A percentile compares a stretch with the other conserved stretches of the same genome.
Conservation (phyloP, 2,329 filamentous ascomycete species). For the Neonectria neomacrospora region DNA sequence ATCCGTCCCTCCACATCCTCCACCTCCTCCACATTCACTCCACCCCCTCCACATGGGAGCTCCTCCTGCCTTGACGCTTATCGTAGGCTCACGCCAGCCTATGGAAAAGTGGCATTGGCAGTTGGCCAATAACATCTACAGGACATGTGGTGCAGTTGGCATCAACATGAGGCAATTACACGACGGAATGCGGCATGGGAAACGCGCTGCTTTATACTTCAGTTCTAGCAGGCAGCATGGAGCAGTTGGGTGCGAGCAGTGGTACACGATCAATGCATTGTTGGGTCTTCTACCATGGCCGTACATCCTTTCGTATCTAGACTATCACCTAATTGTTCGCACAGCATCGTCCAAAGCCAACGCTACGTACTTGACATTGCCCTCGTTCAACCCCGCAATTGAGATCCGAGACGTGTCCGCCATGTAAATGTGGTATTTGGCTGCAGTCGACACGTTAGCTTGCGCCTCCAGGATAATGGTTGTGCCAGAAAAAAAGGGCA, state of each 20-base stretch:
- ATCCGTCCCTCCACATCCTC: slow-evolving; percentile 4
- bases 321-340: slow-evolving; percentile 3
- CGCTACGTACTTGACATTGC: slow-evolving; percentile 22
- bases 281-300: no score
- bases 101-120: background rate
- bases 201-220: background rate
- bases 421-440: slow-evolving; percentile 26
- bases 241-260: no score
- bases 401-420: slow-evolving; percentile 23
- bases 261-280: background rate
- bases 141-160: background rate
- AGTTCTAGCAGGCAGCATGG: background rate
- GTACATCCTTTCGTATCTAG: background rate
- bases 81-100: background rate
- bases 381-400: slow-evolving; percentile 23
- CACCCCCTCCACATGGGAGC: slow-evolving; percentile 8
- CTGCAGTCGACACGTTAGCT: slow-evolving; percentile 1
- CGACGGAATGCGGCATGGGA: background rate
- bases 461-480: background rate
- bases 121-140: background rate
- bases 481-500: no score
- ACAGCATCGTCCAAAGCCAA: slow-evolving; percentile 20
- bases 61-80: background rate
- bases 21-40: slow-evolving; percentile 1
- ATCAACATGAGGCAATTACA: background rate